A percentile compares a stretch with the other conserved stretches of the same genome.
These are phyloP conservation scores for Chamaecyparis obtusa DNA, from an alignment of 75 land plant genomes.

Conservation along the genomic window DNA sequence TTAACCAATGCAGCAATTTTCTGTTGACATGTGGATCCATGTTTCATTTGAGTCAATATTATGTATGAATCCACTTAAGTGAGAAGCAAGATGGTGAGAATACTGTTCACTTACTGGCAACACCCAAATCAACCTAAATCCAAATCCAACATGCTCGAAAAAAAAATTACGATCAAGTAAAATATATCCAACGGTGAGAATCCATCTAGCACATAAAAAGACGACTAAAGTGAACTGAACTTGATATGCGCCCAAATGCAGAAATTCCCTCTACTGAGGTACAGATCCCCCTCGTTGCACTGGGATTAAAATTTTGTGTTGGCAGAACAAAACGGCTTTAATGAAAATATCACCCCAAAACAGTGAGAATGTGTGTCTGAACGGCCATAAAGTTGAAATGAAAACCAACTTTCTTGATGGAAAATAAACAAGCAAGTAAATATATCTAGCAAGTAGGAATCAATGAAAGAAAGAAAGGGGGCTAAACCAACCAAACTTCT, in stretches of 20 bases:
- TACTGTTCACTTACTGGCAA: neutral
- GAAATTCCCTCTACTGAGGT: neutral
- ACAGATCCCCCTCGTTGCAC: neutral
- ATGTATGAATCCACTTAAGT: neutral
- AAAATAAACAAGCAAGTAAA: neutral
- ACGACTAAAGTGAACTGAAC: neutral
- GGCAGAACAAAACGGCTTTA: neutral
- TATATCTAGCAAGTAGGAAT: neutral
- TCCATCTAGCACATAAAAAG: neutral
- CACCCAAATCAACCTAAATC: neutral
- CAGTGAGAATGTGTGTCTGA: neutral
- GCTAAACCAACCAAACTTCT: neutral
- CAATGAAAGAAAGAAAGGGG: neutral
- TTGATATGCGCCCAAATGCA: neutral
- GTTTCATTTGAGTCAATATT: neutral
- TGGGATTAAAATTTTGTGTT: neutral
- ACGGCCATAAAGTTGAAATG: neutral
- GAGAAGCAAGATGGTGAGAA: neutral
- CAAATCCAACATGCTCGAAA: neutral
- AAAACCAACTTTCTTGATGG: neutral
- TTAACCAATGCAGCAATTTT: neutral
- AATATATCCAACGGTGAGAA: neutral
- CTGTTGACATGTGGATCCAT: neutral
- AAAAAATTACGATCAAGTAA: neutral
- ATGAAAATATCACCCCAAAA: neutral